Evolutionary conservation across 352 stramenopile genomes (phyloP), one percentile per base, ranked within the genome.

Genomic region (Plasmopara viticola): DNA sequence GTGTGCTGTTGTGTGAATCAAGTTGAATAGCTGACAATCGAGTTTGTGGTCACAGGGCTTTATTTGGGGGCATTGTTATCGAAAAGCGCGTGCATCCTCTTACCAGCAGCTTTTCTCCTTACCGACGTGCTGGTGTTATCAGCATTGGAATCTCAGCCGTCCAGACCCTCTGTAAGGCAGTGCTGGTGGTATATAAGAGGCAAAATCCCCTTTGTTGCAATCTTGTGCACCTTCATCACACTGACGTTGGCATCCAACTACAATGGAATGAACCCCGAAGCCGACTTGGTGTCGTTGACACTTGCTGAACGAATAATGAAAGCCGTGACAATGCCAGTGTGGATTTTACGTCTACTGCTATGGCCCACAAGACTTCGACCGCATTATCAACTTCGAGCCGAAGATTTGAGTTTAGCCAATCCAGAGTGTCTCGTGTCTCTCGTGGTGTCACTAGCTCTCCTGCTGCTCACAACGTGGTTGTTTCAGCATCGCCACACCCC

Each of bases 341-440:
- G 66, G 62, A 58, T 70, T 9, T 12, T 78, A 8, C 52, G 51
- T 6, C 61, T 68, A 14, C 43, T 81, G 1, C 0, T 86, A 2
- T 86, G 70, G 70, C 79, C 79, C 2, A 33, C 54, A 15, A 48
- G 59, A 8, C 55, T 90, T n/a, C 70, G 75, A 9, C 60, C 62
- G 8, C 79, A 90, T 51, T 90, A 90, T 42, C 56, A 70, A 48
- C 44, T 87, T 18, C 55, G 51, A 6, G 62, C 77, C 6, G 52
- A 51, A 35, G 61, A 76, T 12, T 41, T 86, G 25, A 56, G 66
- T 17, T 41, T 62, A 9, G 28, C 39, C 8, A 75, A 66, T 17
- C 20, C 67, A 0, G 73, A 82, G 17, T 72, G 59, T 20, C 10
- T 81, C 10, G 40, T 85, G 5, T 72, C 55, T 3, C 29, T 76